Percentiles rank a stretch among this genome's conserved stretches.
These are phyloP conservation scores for Scutellaria galericulata DNA, from an alignment of 257 asterid genomes.

Conservation along the genomic window DNA sequence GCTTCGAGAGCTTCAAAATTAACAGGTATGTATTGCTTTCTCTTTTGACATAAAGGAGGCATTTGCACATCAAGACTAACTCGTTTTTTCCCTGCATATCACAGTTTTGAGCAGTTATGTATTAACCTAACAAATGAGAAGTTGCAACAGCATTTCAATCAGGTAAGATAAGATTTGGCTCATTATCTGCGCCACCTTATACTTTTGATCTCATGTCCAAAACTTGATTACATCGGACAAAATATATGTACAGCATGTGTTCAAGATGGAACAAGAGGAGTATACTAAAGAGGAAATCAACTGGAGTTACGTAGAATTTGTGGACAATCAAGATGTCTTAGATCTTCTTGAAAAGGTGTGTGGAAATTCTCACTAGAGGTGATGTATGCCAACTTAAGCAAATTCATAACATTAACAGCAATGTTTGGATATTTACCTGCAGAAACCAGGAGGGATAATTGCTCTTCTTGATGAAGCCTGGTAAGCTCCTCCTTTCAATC, in stretches of 20 bases:
- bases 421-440: slow-evolving; percentile 42
- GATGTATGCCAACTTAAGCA: slow-evolving; percentile 8
- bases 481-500: slow-evolving; percentile 47
- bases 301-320: slow-evolving; percentile 97
- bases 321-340: slow-evolving; percentile 93
- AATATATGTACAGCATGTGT: slow-evolving; percentile 71
- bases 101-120: slow-evolving; percentile 90
- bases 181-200: slow-evolving; percentile 25
- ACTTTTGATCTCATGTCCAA: slow-evolving; percentile 20
- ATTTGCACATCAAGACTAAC: slow-evolving; percentile 33
- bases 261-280: slow-evolving; percentile 99
- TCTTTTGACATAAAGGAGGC: slow-evolving; percentile 19
- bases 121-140: slow-evolving; percentile 95
- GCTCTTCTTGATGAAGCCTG: slow-evolving; percentile 99
- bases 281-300: slow-evolving; percentile 88
- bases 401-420: slow-evolving; percentile 28
- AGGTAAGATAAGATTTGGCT: slow-evolving; percentile 50
- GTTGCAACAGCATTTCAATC: slow-evolving; percentile 98
- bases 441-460: slow-evolving; percentile 97
- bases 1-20: slow-evolving; percentile 93
- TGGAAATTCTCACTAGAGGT: slow-evolving; percentile 23
- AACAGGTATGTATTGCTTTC: slow-evolving; percentile 62
- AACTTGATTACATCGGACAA: slow-evolving; percentile 5
- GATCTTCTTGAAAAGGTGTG: slow-evolving; percentile 93
- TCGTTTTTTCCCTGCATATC: slow-evolving; percentile 28